phyloP scores from a whole-genome alignment of 768 basidiomycete species.

The Ramaria rubella region DNA sequence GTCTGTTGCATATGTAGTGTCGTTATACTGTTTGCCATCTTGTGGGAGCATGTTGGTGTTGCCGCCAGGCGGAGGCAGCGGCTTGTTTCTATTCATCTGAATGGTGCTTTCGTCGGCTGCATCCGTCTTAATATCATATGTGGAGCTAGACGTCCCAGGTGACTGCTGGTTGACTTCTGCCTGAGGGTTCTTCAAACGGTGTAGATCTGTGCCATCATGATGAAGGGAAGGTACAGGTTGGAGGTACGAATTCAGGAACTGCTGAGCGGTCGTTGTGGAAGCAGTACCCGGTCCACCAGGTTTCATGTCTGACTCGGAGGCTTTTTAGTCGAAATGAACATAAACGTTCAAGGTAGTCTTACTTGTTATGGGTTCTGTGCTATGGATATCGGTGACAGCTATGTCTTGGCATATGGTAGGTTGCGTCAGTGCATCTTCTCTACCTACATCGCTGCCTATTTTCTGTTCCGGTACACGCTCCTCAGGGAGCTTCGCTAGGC shows the following conservation, averaged over 20 bases:
- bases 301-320: not conserved
- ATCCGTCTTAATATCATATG: not conserved
- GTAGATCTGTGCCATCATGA: not conserved
- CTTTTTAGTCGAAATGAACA: not conserved
- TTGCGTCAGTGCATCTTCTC: not conserved
- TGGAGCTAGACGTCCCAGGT: not conserved
- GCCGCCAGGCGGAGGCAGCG: not conserved
- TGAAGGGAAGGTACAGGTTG: not conserved
- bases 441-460: not conserved
- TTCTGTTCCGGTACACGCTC: slow-evolving; percentile 27
- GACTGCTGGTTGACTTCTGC: too few species aligned
- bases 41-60: not conserved
- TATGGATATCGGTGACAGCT: not conserved
- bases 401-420: not conserved
- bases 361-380: not conserved
- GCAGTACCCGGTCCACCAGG: not conserved
- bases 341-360: not conserved
- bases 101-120: not conserved
- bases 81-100: not conserved
- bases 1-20: not conserved
- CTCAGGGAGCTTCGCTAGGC: slow-evolving; percentile 44
- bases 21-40: not conserved
- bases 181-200: not conserved
- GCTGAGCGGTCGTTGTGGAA: not conserved
- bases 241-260: not conserved